Percentiles rank a stretch among this genome's conserved stretches.
Evolutionary conservation across 1,139 yeast species (phyloP).

Genomic region (Saccharomyces hybrid): DNA sequence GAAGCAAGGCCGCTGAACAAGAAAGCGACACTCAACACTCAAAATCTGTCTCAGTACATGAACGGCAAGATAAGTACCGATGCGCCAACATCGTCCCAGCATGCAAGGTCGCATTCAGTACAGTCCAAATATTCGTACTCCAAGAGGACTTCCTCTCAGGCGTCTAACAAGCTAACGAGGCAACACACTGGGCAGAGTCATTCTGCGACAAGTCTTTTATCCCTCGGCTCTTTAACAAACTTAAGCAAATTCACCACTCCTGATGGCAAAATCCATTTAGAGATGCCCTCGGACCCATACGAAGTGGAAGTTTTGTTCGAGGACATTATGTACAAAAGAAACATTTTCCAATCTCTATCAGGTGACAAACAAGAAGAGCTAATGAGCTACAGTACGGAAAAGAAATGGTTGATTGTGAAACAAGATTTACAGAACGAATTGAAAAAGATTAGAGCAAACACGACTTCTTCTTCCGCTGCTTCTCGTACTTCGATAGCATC

Average conservation of each 20-base stretch:
- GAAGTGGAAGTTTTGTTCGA: conserved; percentile 62
- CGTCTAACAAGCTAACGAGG: conserved; percentile 15
- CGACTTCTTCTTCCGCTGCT: conserved; percentile 14
- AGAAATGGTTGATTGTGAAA: conserved; percentile 86
- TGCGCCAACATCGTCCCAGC: conserved; percentile 5
- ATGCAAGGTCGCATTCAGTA: conserved; percentile 18
- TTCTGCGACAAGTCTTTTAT: conserved; percentile 24
- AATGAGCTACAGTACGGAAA: conserved; percentile 64
- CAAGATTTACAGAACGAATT: conserved; percentile 79
- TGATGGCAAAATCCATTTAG: conserved; percentile 33
- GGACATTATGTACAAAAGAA: conserved; percentile 72
- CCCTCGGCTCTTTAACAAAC: conserved; percentile 25
- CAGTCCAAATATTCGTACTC: conserved; percentile 28
- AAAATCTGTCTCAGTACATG: conserved; percentile 25
- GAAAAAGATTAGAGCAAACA: conserved; percentile 44
- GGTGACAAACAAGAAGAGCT: conserved; percentile 71
- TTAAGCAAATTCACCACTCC: conserved; percentile 23
- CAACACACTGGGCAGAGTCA: conserved; percentile 22
- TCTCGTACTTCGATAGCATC: not conserved
- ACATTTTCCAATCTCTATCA: conserved; percentile 65
- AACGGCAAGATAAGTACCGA: conserved; percentile 9
- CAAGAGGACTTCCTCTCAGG: conserved; percentile 22
- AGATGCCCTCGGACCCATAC: conserved; percentile 50
- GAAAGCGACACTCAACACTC: conserved; percentile 23
- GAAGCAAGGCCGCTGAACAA: conserved; percentile 24